Conservation (phyloP, 2,329 filamentous ascomycete genomes). For the Emmonsiellopsis sp. region DNA sequence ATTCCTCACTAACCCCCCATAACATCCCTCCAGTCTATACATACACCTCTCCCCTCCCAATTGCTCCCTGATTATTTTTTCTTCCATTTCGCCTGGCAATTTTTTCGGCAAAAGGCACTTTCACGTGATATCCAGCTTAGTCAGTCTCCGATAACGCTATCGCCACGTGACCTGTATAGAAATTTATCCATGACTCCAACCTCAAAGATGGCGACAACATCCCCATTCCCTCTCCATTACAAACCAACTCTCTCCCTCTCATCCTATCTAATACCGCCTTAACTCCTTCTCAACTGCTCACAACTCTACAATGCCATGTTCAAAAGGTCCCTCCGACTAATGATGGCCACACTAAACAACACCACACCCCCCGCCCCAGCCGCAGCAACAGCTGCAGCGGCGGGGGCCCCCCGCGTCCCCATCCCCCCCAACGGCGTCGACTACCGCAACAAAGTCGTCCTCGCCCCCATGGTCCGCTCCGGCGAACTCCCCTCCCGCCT, state of each 20-base stretch:
- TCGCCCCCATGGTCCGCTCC: slow-evolving; percentile 97
- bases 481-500: slow-evolving; percentile 88
- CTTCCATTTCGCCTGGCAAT: no score
- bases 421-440: slow-evolving; percentile 85
- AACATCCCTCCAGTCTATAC: no score
- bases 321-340: slow-evolving; percentile 33
- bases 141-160: background rate
- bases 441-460: slow-evolving; percentile 85
- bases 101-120: background rate
- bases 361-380: background rate
- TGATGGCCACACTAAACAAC: slow-evolving; percentile 41
- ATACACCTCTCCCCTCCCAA: no score
- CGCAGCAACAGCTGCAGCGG: slow-evolving; percentile 1
- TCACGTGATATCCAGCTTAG: background rate
- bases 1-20: no score
- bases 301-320: slow-evolving; percentile 28
- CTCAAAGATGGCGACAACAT: background rate
- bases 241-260: background rate
- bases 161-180: slow-evolving; percentile 11
- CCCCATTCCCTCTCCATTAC: no score
- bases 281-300: background rate
- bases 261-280: slow-evolving; percentile 1
- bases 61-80: no score
- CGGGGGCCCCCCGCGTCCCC: slow-evolving; percentile 53
- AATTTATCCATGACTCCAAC: background rate